Evolutionary conservation across 257 asterid genomes (phyloP), one percentile per base, ranked within the genome.

Genomic region (Solanum etuberosum): DNA sequence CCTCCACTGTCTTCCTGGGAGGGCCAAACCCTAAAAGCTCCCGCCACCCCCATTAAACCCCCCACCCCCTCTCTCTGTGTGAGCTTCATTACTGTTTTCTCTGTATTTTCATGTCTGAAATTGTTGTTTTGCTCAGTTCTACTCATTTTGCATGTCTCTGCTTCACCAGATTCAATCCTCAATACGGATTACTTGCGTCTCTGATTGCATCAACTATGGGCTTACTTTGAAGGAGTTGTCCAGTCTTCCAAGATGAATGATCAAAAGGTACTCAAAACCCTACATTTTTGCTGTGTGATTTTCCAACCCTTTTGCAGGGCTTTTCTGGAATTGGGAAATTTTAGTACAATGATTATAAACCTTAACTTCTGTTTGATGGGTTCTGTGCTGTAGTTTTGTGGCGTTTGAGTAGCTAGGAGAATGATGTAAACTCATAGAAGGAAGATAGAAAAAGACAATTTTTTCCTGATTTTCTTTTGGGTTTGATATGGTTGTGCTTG

Each of bases 21-120:
- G 85, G 27, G 68, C 85, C 42, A 81, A 81, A 81, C 85, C 85
- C 85, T 81, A 81, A 81, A 81, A 18, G 35, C 85, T 81, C 85
- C 68, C 67, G 85, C 85, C 85, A 80, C 42, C 43, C 85, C 84
- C 25, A 38, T 25, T 25, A n/a, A 14, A 21, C 27, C 13, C 27
- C 63, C 5, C 7, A n/a, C 4, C 65, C 63, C 16, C 63, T 4
- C 43, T 80, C 85, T 25, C 43, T 42, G 16, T 18, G 85, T 80
- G 85, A 80, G 85, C 40, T 80, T n/a, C 63, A 31, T 81, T 81
- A 48, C 68, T 81, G 16, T 29, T 29, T 48, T 48, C 85, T 29
- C 85, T 46, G 68, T 48, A 80, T 46, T 80, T 80, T 80, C 67
- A 80, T 46, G 85, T 80, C 85, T 81, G n/a, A 15, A 34, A 48